Evolutionary conservation across 2,329 filamentous ascomycete genomes (phyloP), one percentile per base, ranked within the genome.

Genomic region (Aspergillus flavus): DNA sequence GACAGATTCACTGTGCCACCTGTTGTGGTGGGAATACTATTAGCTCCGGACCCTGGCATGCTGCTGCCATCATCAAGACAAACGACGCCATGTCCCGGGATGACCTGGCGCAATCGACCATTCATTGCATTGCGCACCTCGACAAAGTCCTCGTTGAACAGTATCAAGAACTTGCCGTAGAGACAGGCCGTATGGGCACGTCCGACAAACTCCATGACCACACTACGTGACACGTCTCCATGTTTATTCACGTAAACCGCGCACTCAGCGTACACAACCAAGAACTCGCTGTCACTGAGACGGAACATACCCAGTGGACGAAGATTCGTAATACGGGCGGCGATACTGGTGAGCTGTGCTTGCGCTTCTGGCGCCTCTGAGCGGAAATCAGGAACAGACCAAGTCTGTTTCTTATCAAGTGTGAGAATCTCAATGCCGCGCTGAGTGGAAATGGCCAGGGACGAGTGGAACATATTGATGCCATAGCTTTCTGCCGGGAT

Each of bases 171-270:
- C 62, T 93, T 91, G 1, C 93, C 94, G 71, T 93, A 96, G 81
- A 98, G 89, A 65, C 93, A 95, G 2, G 94, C 94, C 14, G 89
- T 88, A 66, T 90, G 89, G 1, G 95, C 95, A 72, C 91, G 94
- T 69, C 95, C 95, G n/a, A 96, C 95, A 77, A 98, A 99, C 75
- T 98, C 93, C 93, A 99, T 97, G 73, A 98, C 94, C 63, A 98
- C 92, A 32, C 91, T 93, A 53, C 96, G 91, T 45, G 89, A 94
- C 32, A 99, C 93, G 65, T 99, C 95, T 68, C 95, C 95, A 78
- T 98, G 93, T 80, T 98, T 97, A 82, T 99, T 96, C 74, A 98
- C 91, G 73, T 98, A 99, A 10, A 99, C 94, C 21, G 94, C 95
- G 71, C 94, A 98, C 78, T 97, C 93, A 78, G 96, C 92, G 77